A percentile compares a stretch with the other conserved stretches of the same genome.
These are phyloP conservation scores for Xylariales sp. DNA, from an alignment of 2,329 filamentous ascomycete species.

Conservation along the genomic window DNA sequence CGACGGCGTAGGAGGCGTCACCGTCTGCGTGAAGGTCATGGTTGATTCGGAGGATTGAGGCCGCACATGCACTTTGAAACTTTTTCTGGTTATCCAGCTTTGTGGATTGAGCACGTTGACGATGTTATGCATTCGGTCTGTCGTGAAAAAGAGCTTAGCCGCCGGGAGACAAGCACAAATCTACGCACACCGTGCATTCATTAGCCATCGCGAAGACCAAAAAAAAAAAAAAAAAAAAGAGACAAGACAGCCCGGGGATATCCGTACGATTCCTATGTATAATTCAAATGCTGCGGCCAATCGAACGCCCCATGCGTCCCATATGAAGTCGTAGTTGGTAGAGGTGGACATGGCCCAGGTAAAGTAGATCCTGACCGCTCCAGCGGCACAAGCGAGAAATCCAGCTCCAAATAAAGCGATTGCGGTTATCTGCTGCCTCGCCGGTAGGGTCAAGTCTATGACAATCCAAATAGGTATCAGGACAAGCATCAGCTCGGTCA, in stretches of 20 bases:
- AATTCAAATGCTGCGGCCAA: conserved; percentile 33
- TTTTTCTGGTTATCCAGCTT: background rate
- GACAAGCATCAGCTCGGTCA: conserved; percentile 54
- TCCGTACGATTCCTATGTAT: conserved; percentile 36
- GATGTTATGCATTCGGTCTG: conserved; percentile 26
- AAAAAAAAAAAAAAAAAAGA: background rate
- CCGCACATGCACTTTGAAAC: background rate
- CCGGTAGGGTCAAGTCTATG: conserved; percentile 38
- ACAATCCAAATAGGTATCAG: conserved; percentile 45
- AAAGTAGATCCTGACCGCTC: conserved; percentile 31
- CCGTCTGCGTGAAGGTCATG: background rate
- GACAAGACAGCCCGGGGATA: background rate
- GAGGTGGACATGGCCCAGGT: conserved; percentile 23
- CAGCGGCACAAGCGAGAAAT: conserved; percentile 37
- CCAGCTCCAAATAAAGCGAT: conserved; percentile 45
- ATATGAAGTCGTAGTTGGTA: conserved; percentile 26
- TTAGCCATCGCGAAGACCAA: background rate
- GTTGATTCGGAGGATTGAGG: background rate
- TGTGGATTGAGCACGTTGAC: conserved; percentile 7
- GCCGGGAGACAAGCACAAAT: conserved; percentile 40
- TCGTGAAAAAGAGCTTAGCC: conserved; percentile 38
- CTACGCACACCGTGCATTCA: conserved; percentile 13
- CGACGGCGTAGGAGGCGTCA: background rate
- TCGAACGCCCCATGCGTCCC: conserved; percentile 30
- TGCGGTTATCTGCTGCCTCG: conserved; percentile 40